Base-by-base conservation (phyloP, 495 filamentous ascomycete genomes). In the Tetracladium marchalianum region DNA sequence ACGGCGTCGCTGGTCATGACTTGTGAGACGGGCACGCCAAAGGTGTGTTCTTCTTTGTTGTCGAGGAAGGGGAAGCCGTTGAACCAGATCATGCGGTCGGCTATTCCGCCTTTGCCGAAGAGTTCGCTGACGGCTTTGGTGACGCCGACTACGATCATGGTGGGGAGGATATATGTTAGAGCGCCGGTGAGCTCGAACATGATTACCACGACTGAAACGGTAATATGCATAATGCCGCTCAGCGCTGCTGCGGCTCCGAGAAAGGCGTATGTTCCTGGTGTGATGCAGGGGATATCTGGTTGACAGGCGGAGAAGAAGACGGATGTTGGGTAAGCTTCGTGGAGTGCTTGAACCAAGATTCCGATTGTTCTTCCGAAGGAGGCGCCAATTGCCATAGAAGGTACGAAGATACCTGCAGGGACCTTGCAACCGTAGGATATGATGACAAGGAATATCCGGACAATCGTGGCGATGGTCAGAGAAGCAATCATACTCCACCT, bases 31-130 rank as follows among this genome's bases (percentile, higher is more conserved):
- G 92, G 87, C 2, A 97, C 92, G 32, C 90, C 90, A 63, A 97
- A 96, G 40, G 87, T 87, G 62, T 97, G 92, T 43, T 97, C 93
- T 66, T 97, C 93, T 61, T 98, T 98, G 64, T 87, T 95, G 65
- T 98, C 92, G 4, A 98, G 75, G 70, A 94, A 97, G 0, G 92
- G 92, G 58, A 97, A 96, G 13, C 92, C 92, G 58, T 86, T 98
- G 71, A 96, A 95, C 90, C 89, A 97, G 51, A 98, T 98, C 87
- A 95, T 94, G 50, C 92, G 82, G 63, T 98, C 92, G 11, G 92
- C 92, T 46, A 98, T 97, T 27, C 92, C 92, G 4, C 93, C 92
- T 57, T 93, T 95, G 18, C 89, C 86, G 58, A 94, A 94, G 13
- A 89, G 75, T 46, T 94, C 87, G 40, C 86, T 78, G 50, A 98